Percentiles rank a stretch among this genome's conserved stretches.
phyloP scores from a whole-genome alignment of 2,329 filamentous ascomycete species.

The Fusarium euwallaceae region DNA sequence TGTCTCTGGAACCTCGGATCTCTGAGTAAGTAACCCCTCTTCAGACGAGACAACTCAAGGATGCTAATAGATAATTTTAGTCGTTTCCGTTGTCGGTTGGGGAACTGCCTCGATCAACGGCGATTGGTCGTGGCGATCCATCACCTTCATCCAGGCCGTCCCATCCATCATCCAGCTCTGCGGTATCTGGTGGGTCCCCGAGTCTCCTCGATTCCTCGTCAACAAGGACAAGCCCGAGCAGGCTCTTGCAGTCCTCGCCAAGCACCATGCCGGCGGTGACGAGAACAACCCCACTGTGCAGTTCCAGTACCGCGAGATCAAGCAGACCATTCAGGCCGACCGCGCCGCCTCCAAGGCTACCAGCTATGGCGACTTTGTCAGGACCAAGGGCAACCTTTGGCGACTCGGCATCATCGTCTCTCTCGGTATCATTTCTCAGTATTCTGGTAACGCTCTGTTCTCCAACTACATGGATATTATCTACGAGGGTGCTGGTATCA shows the following conservation, averaged over 20 bases:
- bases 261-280: conserved; percentile 74
- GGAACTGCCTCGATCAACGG: conserved; percentile 69
- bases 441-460: conserved; percentile 76
- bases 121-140: conserved; percentile 77
- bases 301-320: conserved; percentile 76
- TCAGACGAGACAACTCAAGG: fast-evolving
- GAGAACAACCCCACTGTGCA: conserved; percentile 71
- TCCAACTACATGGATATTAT: conserved; percentile 76
- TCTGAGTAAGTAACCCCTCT: conserved; percentile 46
- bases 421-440: conserved; percentile 76
- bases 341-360: conserved; percentile 61
- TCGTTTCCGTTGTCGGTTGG: conserved; percentile 74
- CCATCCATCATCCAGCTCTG: conserved; percentile 72
- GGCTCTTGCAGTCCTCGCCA: conserved; percentile 70
- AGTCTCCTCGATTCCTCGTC: conserved; percentile 75
- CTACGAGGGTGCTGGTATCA: conserved; percentile 73
- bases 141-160: conserved; percentile 73
- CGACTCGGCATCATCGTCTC: conserved; percentile 72
- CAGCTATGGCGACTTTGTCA: conserved; percentile 71
- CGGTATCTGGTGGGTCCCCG: conserved; percentile 78
- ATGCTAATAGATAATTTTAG: conserved; percentile 17
- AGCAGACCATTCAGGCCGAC: conserved; percentile 72
- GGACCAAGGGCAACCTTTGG: conserved; percentile 74
- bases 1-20: conserved; percentile 75
- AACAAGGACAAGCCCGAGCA: conserved; percentile 73